phyloP scores from a whole-genome alignment of 108 stramenopile species.

The Schizochytrium sp. region DNA sequence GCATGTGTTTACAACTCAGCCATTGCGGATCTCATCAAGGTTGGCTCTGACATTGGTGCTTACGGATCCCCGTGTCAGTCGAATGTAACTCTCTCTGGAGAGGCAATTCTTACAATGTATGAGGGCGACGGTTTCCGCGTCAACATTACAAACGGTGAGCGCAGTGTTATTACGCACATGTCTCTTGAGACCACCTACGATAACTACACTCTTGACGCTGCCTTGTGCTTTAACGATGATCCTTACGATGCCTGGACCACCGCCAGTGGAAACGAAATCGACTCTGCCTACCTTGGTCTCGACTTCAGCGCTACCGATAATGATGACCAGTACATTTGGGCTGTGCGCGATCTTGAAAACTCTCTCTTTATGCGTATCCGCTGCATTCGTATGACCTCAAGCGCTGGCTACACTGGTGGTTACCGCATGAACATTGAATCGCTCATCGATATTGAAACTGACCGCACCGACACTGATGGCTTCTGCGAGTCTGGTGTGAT shows the following conservation, averaged over 20 bases:
- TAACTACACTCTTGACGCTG: neutral
- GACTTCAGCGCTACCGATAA: neutral
- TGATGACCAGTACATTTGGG: neutral
- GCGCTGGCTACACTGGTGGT: neutral
- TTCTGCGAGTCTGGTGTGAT: neutral
- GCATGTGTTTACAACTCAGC: conserved; percentile 33
- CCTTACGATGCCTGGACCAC: conserved; percentile 5
- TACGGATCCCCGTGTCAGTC: conserved; percentile 45
- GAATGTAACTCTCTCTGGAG: neutral
- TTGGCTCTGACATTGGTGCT: conserved; percentile 23
- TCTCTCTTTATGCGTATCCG: conserved; percentile 16
- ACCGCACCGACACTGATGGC: no score
- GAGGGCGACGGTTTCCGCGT: neutral
- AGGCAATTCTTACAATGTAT: conserved; percentile 26
- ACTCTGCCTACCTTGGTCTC: neutral
- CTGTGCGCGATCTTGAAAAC: neutral
- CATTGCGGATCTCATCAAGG: conserved; percentile 27
- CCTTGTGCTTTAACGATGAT: conserved; percentile 21
- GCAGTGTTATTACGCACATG: neutral
- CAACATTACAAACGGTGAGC: conserved; percentile 42
- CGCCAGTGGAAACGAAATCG: neutral
- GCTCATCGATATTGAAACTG: conserved; percentile 1
- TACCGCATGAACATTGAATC: conserved; percentile 18
- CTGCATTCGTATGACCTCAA: neutral
- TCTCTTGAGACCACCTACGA: neutral